Evolutionary conservation across 1,139 yeast genomes (phyloP).

Genomic region (Hansenula sp.): DNA sequence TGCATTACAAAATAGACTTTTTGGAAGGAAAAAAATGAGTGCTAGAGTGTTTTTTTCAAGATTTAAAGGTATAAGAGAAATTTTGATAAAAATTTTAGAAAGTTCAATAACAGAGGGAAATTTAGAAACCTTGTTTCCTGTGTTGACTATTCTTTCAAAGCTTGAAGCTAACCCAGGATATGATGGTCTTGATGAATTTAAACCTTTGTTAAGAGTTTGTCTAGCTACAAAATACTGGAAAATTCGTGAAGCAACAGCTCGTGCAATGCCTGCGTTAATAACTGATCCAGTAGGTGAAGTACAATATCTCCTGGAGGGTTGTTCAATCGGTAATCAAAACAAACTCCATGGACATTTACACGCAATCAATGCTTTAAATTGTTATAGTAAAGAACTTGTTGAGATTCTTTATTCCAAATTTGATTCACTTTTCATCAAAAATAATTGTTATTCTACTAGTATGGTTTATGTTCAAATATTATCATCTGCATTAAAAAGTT

Average conservation of each 20-base stretch:
- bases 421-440: constrained; percentile 22
- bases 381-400: constrained; percentile 9
- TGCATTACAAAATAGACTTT: constrained; percentile 71
- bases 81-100: constrained; percentile 42
- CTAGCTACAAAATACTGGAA: constrained; percentile 65
- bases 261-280: constrained; percentile 54
- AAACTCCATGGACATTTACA: constrained; percentile 53
- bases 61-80: constrained; percentile 46
- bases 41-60: constrained; percentile 67
- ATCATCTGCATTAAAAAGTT: constrained; percentile 6
- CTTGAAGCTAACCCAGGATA: constrained; percentile 57
- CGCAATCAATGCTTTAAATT: constrained; percentile 34
- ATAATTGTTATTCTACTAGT: constrained; percentile 31
- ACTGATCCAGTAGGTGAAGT: constrained; percentile 27
- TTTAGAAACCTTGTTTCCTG: constrained; percentile 66
- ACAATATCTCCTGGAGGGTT: constrained; percentile 12
- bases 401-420: constrained; percentile 15
- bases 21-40: constrained; percentile 58
- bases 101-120: constrained; percentile 30
- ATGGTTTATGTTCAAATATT: constrained; percentile 34
- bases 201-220: constrained; percentile 40
- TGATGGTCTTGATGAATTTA: constrained; percentile 46
- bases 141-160: constrained; percentile 65
- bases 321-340: constrained; percentile 32
- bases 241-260: constrained; percentile 80